Conservation (phyloP, 2,329 filamentous ascomycete species). For the Xylaria sp. region DNA sequence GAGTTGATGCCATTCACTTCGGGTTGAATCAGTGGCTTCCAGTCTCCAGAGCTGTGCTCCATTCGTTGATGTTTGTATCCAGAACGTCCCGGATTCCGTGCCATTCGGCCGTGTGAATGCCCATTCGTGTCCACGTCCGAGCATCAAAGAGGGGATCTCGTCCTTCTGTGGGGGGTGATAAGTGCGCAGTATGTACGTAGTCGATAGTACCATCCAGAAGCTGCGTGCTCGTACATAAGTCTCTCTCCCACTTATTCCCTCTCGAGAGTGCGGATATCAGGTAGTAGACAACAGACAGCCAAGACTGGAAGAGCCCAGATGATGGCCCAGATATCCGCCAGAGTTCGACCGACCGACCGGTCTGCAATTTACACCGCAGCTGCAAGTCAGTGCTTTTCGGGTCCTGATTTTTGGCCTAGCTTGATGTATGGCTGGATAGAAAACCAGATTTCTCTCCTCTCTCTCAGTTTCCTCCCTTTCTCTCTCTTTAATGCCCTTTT, state of each 20-base stretch:
- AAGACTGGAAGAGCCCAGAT: too few relatives aligned
- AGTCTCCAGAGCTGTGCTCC: too few relatives aligned
- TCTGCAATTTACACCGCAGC: constrained; percentile 13
- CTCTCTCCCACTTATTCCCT: constrained; percentile 14
- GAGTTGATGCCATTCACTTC: too few relatives aligned
- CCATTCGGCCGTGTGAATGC: not conserved
- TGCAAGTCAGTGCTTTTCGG: constrained; percentile 11
- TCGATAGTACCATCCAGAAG: not conserved
- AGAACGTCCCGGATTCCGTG: too few relatives aligned
- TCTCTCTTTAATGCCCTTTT: not conserved
- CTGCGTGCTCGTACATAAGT: not conserved
- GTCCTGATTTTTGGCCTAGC: constrained; percentile 4
- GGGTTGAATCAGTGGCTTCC: too few relatives aligned
- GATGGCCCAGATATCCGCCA: not conserved
- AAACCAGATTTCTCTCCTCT: constrained; percentile 5
- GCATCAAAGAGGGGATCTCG: not conserved
- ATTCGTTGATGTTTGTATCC: too few relatives aligned
- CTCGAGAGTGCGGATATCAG: not conserved
- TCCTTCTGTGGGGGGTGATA: not conserved
- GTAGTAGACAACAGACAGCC: too few relatives aligned
- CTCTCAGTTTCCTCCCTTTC: not conserved
- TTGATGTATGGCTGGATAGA: constrained; percentile 9
- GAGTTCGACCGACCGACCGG: constrained; percentile 16
- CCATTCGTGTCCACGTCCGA: not conserved
- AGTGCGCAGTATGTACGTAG: not conserved